These are phyloP conservation scores for Colletotrichum simmondsii DNA, from an alignment of 2,329 filamentous ascomycete genomes.

Conservation along the genomic window DNA sequence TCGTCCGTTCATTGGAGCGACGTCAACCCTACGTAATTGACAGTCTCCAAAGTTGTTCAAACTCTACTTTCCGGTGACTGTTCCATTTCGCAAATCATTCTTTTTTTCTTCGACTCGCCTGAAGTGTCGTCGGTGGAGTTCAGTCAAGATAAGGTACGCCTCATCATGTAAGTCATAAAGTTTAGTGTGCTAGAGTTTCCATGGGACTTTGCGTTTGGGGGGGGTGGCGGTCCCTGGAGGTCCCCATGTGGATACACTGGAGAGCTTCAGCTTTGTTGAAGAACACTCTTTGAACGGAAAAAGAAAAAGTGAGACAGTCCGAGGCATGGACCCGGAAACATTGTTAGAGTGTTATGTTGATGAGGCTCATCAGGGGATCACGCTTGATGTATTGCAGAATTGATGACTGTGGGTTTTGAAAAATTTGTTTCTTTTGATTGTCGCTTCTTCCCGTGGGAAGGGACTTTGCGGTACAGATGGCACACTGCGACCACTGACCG, in stretches of 20 bases:
- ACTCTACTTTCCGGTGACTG: neutral
- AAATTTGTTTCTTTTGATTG: neutral
- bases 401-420: neutral
- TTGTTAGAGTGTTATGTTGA: neutral
- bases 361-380: neutral
- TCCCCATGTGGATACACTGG: too few species aligned
- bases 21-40: neutral
- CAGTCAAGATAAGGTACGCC: neutral
- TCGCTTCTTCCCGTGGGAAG: neutral
- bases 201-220: neutral
- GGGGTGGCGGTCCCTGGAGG: neutral
- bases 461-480: slow-evolving; percentile 1
- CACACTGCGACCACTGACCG: slow-evolving; percentile 5
- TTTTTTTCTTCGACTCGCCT: neutral
- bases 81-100: neutral
- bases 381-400: neutral
- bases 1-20: neutral
- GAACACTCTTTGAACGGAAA: neutral
- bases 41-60: neutral
- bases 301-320: neutral
- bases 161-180: neutral
- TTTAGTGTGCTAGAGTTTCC: neutral
- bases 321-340: neutral
- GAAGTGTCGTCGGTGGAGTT: neutral
- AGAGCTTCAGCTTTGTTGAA: neutral